Percentiles rank a stretch among this genome's conserved stretches.
Conservation (phyloP, 2,329 filamentous ascomycete genomes). For the Colletotrichum sp. region DNA sequence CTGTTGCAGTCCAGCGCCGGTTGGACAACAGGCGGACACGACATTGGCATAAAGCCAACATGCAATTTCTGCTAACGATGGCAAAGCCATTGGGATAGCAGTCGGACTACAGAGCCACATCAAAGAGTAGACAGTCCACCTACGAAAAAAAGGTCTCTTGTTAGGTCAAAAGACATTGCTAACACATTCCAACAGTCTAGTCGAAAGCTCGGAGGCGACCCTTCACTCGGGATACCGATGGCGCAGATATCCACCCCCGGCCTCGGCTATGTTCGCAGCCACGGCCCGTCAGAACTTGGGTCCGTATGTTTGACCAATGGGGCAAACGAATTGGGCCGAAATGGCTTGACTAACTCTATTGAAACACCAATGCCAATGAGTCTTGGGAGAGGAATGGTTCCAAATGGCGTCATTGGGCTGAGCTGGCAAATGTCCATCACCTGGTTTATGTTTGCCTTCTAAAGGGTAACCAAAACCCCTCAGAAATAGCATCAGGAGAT, state of each 20-base stretch:
- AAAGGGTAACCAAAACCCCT: neutral
- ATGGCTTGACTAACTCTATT: neutral
- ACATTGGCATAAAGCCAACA: neutral
- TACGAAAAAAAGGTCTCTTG: neutral
- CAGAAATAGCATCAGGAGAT: no score
- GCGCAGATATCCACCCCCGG: neutral
- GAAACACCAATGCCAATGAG: neutral
- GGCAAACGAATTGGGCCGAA: neutral
- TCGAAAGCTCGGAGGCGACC: neutral
- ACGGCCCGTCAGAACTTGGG: neutral
- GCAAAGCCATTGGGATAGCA: fast-evolving
- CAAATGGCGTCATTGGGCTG: neutral
- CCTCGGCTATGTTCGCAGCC: neutral
- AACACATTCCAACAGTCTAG: neutral
- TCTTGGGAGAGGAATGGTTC: neutral
- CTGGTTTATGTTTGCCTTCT: neutral
- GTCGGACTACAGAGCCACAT: neutral
- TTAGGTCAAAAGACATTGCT: neutral
- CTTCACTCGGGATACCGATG: neutral
- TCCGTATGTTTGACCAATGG: neutral
- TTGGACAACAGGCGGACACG: neutral
- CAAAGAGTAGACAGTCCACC: neutral
- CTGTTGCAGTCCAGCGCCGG: fast-evolving
- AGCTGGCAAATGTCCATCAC: neutral
- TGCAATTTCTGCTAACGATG: neutral